Evolutionary conservation across 2,329 filamentous ascomycete genomes (phyloP).

Genomic region (Scorias spongiosa): DNA sequence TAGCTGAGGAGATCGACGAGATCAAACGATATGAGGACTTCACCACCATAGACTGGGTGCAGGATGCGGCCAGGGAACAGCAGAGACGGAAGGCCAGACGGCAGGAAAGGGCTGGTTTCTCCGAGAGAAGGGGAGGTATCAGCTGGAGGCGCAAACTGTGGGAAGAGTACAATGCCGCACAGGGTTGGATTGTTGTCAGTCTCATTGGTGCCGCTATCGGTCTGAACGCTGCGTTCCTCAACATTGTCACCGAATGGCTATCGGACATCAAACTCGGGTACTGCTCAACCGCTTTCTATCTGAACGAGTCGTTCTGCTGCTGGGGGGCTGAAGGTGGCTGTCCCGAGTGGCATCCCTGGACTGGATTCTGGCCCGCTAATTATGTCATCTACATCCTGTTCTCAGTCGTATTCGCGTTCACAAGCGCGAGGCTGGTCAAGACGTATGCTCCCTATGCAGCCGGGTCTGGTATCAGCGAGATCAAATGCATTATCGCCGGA

Average conservation of each 20-base stretch:
- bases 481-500: conserved; percentile 97
- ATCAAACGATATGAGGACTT: conserved; percentile 98
- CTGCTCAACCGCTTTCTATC: conserved; percentile 87
- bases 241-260: conserved; percentile 94
- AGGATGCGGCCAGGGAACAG: conserved; percentile 87
- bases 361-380: conserved; percentile 59
- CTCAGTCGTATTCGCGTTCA: conserved; percentile 60
- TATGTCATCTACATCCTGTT: conserved; percentile 81
- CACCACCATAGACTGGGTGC: conserved; percentile 97
- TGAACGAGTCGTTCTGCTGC: conserved; percentile 96
- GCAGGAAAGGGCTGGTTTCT: conserved; percentile 55
- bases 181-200: conserved; percentile 95
- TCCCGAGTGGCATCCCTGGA: conserved; percentile 80
- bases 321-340: conserved; percentile 91
- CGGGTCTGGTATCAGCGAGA: conserved; percentile 93
- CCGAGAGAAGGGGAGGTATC: conserved; percentile 50
- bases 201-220: conserved; percentile 87
- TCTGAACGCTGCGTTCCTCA: conserved; percentile 79
- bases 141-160: conserved; percentile 70
- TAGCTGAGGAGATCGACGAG: conserved; percentile 89
- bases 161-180: conserved; percentile 87
- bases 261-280: conserved; percentile 93
- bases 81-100: conserved; percentile 61
- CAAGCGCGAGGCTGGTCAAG: conserved; percentile 72
- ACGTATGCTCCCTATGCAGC: conserved; percentile 90